Evolutionary conservation across 768 basidiomycete species (phyloP).

Genomic region (Jaapia argillacea): DNA sequence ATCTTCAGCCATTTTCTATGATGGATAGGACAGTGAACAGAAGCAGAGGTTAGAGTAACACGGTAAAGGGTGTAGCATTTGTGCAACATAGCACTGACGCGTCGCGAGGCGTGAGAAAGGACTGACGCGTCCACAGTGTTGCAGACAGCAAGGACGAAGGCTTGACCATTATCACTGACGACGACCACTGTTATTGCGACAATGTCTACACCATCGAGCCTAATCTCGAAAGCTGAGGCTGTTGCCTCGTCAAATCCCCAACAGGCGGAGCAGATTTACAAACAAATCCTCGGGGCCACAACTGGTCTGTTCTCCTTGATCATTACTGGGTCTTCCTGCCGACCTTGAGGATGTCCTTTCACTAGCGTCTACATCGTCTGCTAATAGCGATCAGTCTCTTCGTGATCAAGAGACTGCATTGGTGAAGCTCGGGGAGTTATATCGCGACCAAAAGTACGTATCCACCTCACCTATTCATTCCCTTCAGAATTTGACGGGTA

Average conservation of each 20-base stretch:
- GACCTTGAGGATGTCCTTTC: no score
- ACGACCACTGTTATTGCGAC: no score
- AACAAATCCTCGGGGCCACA: constrained; percentile 45
- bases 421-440: constrained; percentile 77
- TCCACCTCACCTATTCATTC: not conserved
- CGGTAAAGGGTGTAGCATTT: no score
- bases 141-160: no score
- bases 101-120: no score
- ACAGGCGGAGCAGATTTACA: constrained; percentile 68
- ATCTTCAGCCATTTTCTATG: constrained; percentile 68
- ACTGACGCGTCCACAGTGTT: no score
- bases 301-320: constrained; percentile 17
- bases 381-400: constrained; percentile 46
- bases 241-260: constrained; percentile 35
- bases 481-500: not conserved
- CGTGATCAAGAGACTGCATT: constrained; percentile 81
- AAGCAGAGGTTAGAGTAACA: no score
- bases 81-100: no score
- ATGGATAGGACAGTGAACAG: constrained; percentile 1
- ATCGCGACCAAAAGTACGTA: constrained; percentile 75
- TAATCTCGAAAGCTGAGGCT: constrained; percentile 49
- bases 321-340: constrained; percentile 7
- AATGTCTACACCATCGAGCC: constrained; percentile 20
- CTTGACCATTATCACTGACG: no score
- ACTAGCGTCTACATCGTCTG: constrained; percentile 11